These are phyloP conservation scores for Zalerion maritima DNA, from an alignment of 495 filamentous ascomycete genomes.

Conservation along the genomic window DNA sequence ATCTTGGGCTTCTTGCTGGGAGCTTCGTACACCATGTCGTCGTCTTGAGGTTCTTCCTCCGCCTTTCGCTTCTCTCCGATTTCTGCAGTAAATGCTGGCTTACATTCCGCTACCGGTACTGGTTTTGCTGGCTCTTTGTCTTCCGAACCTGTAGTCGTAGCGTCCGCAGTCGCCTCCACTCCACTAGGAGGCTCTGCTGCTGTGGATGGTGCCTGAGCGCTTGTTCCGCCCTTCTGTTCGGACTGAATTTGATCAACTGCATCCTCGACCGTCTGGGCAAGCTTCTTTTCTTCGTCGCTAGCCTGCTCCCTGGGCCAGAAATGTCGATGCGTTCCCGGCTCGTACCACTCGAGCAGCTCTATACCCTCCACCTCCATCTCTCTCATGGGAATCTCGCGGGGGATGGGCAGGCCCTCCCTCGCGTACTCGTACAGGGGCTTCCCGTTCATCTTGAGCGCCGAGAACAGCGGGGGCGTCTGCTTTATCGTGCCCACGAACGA, in stretches of 20 bases:
- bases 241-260: constrained; percentile 20
- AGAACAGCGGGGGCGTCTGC: constrained; percentile 84
- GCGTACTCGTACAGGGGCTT: constrained; percentile 95
- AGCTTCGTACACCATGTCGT: too few species aligned
- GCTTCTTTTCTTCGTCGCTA: constrained; percentile 49
- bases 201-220: not conserved
- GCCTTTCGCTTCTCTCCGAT: too few species aligned
- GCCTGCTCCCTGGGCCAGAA: constrained; percentile 65
- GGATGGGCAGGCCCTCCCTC: constrained; percentile 68
- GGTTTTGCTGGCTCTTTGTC: constrained; percentile 6
- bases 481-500: constrained; percentile 74
- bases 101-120: too few species aligned
- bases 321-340: constrained; percentile 61
- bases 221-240: constrained; percentile 2
- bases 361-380: constrained; percentile 61
- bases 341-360: constrained; percentile 76
- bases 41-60: too few species aligned
- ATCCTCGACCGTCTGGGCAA: constrained; percentile 54
- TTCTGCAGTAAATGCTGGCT: too few species aligned
- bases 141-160: constrained; percentile 10
- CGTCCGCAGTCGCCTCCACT: constrained; percentile 16
- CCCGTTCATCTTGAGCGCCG: constrained; percentile 79
- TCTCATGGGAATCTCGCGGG: constrained; percentile 66
- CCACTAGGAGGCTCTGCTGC: not conserved
- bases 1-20: too few species aligned